These are phyloP conservation scores for Penicillium fuscoglaucum DNA, from an alignment of 2,329 filamentous ascomycete species.

Conservation along the genomic window DNA sequence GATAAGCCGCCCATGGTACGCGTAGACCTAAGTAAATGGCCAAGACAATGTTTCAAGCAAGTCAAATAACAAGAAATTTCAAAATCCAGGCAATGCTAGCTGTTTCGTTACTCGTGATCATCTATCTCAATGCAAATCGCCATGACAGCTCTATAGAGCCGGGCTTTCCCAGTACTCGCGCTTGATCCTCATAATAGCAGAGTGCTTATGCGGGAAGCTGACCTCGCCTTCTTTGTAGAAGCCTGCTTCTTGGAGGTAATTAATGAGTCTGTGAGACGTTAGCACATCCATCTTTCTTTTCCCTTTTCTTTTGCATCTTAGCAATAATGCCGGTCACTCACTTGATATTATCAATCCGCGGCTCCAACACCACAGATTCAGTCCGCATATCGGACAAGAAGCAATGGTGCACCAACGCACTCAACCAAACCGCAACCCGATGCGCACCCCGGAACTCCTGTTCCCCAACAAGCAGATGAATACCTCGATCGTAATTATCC, in stretches of 20 bases:
- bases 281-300: constrained; percentile 7
- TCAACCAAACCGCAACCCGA: constrained; percentile 76
- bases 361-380: constrained; percentile 80
- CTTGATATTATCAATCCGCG: constrained; percentile 87
- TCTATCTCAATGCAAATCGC: constrained; percentile 4
- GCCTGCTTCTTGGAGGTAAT: constrained; percentile 69
- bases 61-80: background rate
- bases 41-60: background rate
- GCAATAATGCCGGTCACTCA: constrained; percentile 47
- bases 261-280: constrained; percentile 57
- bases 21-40: background rate
- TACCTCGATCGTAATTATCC: constrained; percentile 79
- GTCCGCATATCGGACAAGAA: constrained; percentile 77
- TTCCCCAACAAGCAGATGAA: constrained; percentile 88
- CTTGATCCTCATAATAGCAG: constrained; percentile 77
- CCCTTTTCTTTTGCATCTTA: background rate
- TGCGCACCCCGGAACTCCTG: constrained; percentile 83
- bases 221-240: constrained; percentile 88
- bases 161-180: constrained; percentile 80
- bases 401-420: constrained; percentile 82
- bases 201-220: constrained; percentile 87
- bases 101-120: constrained; percentile 20
- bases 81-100: constrained; percentile 9
- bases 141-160: constrained; percentile 46
- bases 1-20: background rate